Conservation (phyloP, 169 alveolate genomes). For the Plasmodium knowlesi region DNA sequence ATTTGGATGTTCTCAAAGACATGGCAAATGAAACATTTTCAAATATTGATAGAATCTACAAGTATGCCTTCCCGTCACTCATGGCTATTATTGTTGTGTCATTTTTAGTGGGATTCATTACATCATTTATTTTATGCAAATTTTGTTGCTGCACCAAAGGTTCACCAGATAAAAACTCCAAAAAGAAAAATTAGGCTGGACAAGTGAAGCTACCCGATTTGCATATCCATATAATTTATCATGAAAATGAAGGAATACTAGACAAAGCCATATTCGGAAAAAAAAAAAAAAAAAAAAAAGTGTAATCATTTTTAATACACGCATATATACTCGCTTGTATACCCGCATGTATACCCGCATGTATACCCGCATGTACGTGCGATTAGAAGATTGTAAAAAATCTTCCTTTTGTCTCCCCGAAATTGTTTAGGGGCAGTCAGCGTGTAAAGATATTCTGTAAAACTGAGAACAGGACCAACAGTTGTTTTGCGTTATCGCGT, state of each 20-base stretch:
- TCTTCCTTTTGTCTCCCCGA: not conserved
- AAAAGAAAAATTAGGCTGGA: not conserved
- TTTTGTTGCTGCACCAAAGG: not conserved
- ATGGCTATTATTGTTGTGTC: constrained; percentile 19
- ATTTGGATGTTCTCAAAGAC: constrained; percentile 36
- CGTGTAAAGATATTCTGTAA: not conserved
- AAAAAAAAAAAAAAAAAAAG: not conserved
- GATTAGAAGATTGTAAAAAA: not conserved
- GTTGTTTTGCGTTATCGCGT: not conserved
- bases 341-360: not conserved
- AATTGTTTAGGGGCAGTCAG: not conserved
- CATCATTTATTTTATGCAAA: constrained; percentile 6
- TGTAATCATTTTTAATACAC: constrained; percentile 1
- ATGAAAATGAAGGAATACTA: not conserved
- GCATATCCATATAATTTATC: not conserved
- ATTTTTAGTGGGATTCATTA: constrained; percentile 18
- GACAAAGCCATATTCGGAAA: not conserved
- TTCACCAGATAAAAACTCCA: not conserved
- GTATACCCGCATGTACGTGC: not conserved
- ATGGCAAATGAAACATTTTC: constrained; percentile 21
- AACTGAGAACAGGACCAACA: not conserved
- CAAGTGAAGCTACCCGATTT: not conserved
- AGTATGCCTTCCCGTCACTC: constrained; percentile 61
- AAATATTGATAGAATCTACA: constrained; percentile 67
- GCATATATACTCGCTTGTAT: not conserved